These are phyloP conservation scores for Diplotaxis tenuifolia DNA, from an alignment of 345 rosid species.

Conservation along the genomic window DNA sequence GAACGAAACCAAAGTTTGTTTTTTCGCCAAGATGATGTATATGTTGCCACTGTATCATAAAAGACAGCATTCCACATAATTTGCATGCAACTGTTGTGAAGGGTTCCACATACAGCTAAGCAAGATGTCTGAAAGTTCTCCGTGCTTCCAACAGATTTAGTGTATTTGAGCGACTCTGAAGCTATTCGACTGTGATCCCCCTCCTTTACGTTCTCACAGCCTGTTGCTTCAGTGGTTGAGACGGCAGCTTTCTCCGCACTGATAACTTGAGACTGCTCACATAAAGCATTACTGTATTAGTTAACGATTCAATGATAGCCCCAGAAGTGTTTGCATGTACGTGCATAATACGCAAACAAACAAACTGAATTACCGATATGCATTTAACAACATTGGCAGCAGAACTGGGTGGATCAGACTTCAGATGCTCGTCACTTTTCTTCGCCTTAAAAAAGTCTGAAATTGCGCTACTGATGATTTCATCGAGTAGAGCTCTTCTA, in stretches of 20 bases:
- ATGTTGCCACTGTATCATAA: constrained; percentile 60
- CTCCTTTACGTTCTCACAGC: constrained; percentile 27
- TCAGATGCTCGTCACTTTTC: constrained; percentile 48
- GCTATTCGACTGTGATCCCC: not conserved
- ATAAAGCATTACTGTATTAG: constrained; percentile 22
- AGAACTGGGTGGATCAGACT: constrained; percentile 40
- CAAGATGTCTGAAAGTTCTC: constrained; percentile 62
- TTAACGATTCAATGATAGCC: not conserved
- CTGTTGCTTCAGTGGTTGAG: constrained; percentile 32
- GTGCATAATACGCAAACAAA: constrained; percentile 40
- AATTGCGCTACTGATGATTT: constrained; percentile 64
- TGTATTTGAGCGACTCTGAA: constrained; percentile 19
- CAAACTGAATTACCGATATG: constrained; percentile 22
- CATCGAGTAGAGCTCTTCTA: constrained; percentile 81
- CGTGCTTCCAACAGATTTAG: constrained; percentile 73
- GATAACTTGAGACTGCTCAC: constrained; percentile 50
- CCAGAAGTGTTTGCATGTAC: constrained; percentile 8
- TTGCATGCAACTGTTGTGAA: constrained; percentile 68
- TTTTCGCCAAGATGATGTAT: constrained; percentile 62
- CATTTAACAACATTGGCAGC: constrained; percentile 30
- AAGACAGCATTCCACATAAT: constrained; percentile 87
- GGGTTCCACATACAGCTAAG: constrained; percentile 56
- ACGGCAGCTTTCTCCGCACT: constrained; percentile 20
- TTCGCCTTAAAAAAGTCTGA: constrained; percentile 51
- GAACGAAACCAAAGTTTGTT: constrained; percentile 59